phyloP scores from a whole-genome alignment of 305 asterid species.

The Fraxinus dipetala region DNA sequence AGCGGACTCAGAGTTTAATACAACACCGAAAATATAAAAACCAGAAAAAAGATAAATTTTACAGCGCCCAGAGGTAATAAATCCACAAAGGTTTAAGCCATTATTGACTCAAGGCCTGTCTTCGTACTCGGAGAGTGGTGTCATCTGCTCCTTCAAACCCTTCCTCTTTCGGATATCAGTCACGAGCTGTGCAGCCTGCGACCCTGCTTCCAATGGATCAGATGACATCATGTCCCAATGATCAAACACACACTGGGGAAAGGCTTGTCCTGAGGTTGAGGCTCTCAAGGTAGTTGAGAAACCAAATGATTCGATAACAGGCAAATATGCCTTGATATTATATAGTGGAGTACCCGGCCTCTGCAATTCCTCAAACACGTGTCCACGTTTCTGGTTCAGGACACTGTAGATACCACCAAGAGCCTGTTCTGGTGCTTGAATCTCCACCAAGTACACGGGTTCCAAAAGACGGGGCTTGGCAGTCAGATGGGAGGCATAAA shows the following conservation, averaged over 20 bases:
- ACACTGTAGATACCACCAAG: slow-evolving; percentile 51
- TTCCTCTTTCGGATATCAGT: slow-evolving; percentile 42
- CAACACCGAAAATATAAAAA: neutral
- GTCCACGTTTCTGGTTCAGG: slow-evolving; percentile 49
- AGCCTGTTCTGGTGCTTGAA: slow-evolving; percentile 54
- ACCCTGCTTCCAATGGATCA: slow-evolving; percentile 40
- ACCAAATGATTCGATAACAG: slow-evolving; percentile 48
- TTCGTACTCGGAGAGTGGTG: slow-evolving; percentile 45
- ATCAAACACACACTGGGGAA: slow-evolving; percentile 48
- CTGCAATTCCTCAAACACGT: slow-evolving; percentile 58
- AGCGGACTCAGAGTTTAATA: neutral
- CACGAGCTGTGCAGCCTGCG: slow-evolving; percentile 37
- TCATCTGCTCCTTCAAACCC: slow-evolving; percentile 49
- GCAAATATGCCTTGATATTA: slow-evolving; percentile 52
- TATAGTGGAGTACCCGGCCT: slow-evolving; percentile 56
- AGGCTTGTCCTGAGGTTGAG: slow-evolving; percentile 47
- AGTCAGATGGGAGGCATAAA: slow-evolving; percentile 44
- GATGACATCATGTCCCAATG: slow-evolving; percentile 57
- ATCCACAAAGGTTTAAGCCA: neutral
- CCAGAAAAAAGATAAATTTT: neutral
- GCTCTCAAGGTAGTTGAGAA: slow-evolving; percentile 43
- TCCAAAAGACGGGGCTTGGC: slow-evolving; percentile 51
- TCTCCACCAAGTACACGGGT: slow-evolving; percentile 49
- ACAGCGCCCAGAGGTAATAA: neutral
- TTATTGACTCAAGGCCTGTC: slow-evolving; percentile 37